Evolutionary conservation across 106 monocot genomes (phyloP), one percentile per base, ranked within the genome.

Genomic region (Triglochin maritima): DNA sequence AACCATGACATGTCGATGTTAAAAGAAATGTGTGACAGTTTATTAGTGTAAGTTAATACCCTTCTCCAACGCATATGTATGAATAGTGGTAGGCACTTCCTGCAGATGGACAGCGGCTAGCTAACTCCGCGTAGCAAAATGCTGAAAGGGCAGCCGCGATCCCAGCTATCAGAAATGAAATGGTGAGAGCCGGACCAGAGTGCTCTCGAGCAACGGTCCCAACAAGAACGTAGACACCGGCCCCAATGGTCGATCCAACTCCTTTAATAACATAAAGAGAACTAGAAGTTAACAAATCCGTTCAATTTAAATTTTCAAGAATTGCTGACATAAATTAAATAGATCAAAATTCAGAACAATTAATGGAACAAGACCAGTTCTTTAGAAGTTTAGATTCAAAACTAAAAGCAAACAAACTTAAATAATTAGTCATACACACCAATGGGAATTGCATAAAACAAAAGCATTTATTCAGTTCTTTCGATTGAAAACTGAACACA

Each of bases 21-120:
- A 29, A 29, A 29, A 29, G 29, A 29, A 29, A 29, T 0, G 29
- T 29, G 29, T 29, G 29, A 29, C 29, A 29, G 29, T 29, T 29
- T 29, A 29, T 29, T 29, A 29, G 29, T 29, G 29, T 29, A 29
- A 29, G 29, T 29, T 14, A 15, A 15, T 84, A 98, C 96, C 96
- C 86, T 88, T 98, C 96, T 67, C 96, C 96, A 61, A 98, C 80
- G 69, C 96, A 98, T 64, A 98, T 91, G 66, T 98, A 98, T 71
- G 96, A 88, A 76, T 98, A 98, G 69, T 98, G 96, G 71, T 98
- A 98, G 66, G 96, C 96, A 49, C 91, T 91, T 44, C 96, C 96
- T 7, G 96, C 96, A 75, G 96, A 98, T 41, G 96, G 96, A 77
- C 96, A 98, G 42, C 96, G 91, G 49, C 96, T 98, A 49, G 91